A percentile compares a stretch with the other conserved stretches of the same genome.
Evolutionary conservation across 2,329 filamentous ascomycete genomes (phyloP).

Genomic region (Fusarium pseudoanthophilum): DNA sequence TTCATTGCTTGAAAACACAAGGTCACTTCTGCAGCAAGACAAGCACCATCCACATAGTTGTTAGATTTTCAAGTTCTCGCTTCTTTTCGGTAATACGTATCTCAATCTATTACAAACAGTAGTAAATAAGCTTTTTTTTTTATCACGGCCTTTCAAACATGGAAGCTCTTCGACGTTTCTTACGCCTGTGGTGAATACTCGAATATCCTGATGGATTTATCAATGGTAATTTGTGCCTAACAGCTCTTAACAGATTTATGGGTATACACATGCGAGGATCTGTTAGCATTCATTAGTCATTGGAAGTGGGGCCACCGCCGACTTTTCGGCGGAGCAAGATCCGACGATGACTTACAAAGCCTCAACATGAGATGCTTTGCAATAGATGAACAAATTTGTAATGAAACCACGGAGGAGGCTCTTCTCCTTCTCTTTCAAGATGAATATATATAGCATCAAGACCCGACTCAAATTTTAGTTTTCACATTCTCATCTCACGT

Average conservation of each 20-base stretch:
- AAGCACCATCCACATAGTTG: not conserved
- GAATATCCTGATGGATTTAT: not conserved
- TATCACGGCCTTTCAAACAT: not conserved
- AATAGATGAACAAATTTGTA: conserved; percentile 13
- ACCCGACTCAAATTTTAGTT: not conserved
- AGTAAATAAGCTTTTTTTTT: too few species aligned
- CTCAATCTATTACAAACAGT: not conserved
- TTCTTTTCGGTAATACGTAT: not conserved
- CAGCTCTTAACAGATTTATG: not conserved
- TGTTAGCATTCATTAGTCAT: not conserved
- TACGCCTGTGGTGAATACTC: not conserved
- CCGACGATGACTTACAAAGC: conserved; percentile 18
- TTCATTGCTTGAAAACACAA: not conserved
- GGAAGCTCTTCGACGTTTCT: not conserved
- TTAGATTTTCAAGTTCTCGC: not conserved
- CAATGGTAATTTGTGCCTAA: not conserved
- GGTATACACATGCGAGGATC: rapidly evolving
- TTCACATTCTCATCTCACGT: not conserved
- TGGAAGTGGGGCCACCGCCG: not conserved
- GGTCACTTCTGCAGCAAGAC: not conserved
- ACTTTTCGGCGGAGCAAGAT: conserved; percentile 15
- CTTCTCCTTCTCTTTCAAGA: not conserved
- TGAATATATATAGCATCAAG: not conserved
- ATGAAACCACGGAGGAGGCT: not conserved
- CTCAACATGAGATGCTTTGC: conserved; percentile 1